Evolutionary conservation across 2,329 filamentous ascomycete genomes (phyloP).

Genomic region (Venturia effusa): DNA sequence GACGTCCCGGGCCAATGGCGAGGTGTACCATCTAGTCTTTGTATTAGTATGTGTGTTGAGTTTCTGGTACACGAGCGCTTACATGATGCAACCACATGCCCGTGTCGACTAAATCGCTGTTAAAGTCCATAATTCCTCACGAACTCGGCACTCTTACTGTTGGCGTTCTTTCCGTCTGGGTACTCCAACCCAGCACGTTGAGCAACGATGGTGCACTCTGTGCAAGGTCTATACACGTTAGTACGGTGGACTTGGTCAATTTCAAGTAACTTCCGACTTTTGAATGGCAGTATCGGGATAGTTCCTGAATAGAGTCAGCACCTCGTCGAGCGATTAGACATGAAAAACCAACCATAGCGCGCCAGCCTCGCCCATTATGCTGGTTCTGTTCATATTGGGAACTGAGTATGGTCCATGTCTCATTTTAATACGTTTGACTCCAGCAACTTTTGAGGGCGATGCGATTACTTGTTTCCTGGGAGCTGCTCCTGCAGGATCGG

Average conservation of each 20-base stretch:
- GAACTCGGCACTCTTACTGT: not conserved
- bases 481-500: not conserved
- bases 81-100: conserved; percentile 18
- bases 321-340: too few relatives aligned
- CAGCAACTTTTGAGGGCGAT: not conserved
- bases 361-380: conserved; percentile 6
- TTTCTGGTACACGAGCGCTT: not conserved
- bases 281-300: conserved; percentile 6
- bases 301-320: not conserved
- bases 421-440: conserved; percentile 7
- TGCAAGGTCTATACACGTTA: conserved; percentile 1
- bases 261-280: not conserved
- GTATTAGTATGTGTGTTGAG: not conserved
- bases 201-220: conserved; percentile 7
- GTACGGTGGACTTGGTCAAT: not conserved
- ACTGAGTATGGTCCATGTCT: conserved; percentile 10
- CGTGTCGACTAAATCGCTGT: not conserved
- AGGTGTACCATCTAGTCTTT: conserved; percentile 5
- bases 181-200: conserved; percentile 8
- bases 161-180: conserved; percentile 8
- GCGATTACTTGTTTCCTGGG: not conserved
- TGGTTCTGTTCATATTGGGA: conserved; percentile 9
- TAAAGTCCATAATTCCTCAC: not conserved
- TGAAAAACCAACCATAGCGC: not conserved
- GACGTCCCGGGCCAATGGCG: conserved; percentile 6